These are phyloP conservation scores for Chlorella sp. DNA, from an alignment of 139 green algal species.

Conservation along the genomic window DNA sequence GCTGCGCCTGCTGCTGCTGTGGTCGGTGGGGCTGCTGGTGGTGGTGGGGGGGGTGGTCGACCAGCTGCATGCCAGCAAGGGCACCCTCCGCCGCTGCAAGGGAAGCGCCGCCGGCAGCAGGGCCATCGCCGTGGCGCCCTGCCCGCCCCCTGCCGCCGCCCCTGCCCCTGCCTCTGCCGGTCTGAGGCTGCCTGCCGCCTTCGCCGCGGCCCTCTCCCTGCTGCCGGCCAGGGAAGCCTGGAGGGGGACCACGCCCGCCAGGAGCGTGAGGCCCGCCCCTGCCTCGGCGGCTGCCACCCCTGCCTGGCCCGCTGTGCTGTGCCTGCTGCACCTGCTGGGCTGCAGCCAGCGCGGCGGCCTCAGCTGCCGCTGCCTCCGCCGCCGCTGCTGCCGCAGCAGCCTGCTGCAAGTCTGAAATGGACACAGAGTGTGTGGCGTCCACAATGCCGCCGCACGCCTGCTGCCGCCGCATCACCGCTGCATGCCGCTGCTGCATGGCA, in stretches of 20 bases:
- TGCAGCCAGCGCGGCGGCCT: background rate
- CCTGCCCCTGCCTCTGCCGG: background rate
- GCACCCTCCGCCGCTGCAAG: too few relatives aligned
- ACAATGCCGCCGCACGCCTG: constrained; percentile 4
- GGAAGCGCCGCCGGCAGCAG: too few relatives aligned
- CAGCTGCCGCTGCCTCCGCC: background rate
- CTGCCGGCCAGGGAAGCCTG: background rate
- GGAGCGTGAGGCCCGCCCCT: background rate
- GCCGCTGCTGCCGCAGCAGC: background rate
- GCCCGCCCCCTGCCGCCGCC: background rate
- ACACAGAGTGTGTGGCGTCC: constrained; percentile 12
- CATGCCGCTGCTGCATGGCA: constrained; percentile 29
- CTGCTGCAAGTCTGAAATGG: constrained; percentile 7
- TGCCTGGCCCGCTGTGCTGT: background rate
- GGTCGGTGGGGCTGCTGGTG: too few relatives aligned
- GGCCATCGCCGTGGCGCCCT: background rate
- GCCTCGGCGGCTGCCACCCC: background rate
- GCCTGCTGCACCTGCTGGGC: background rate
- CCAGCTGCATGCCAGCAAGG: background rate
- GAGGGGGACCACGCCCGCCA: too few relatives aligned
- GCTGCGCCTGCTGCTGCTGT: background rate
- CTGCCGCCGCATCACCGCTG: constrained; percentile 7
- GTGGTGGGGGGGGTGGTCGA: too few relatives aligned
- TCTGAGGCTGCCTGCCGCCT: too few relatives aligned
- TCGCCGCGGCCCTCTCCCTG: background rate